A percentile compares a stretch with the other conserved stretches of the same genome.
Evolutionary conservation across 2,329 filamentous ascomycete genomes (phyloP).

Genomic region (Penicillium fuscoglaucum): DNA sequence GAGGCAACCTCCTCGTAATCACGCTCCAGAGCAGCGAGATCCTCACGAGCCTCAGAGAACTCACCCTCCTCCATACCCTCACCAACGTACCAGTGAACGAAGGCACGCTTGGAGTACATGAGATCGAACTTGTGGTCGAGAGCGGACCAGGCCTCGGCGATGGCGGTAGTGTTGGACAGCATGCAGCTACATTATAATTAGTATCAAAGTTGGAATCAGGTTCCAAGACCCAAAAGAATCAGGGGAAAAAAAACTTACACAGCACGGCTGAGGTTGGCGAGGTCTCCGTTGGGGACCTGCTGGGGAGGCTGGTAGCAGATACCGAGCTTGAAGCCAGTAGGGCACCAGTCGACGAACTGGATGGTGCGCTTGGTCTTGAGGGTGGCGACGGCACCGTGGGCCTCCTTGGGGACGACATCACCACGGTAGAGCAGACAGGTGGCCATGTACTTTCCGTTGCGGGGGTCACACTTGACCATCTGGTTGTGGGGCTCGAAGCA

Average conservation of each 20-base stretch:
- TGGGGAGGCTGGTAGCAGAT: slow-evolving; percentile 99
- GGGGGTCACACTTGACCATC: slow-evolving; percentile 99
- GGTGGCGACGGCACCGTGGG: slow-evolving; percentile 85
- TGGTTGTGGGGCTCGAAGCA: slow-evolving; percentile 99
- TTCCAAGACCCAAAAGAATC: slow-evolving; percentile 5
- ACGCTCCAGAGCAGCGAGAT: slow-evolving; percentile 94
- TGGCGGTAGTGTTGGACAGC: slow-evolving; percentile 91
- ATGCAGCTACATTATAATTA: slow-evolving; percentile 68
- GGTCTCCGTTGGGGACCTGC: slow-evolving; percentile 93
- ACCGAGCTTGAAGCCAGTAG: slow-evolving; percentile 99
- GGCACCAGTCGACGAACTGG: slow-evolving; percentile 99
- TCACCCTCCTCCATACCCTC: slow-evolving; percentile 99
- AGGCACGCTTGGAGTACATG: slow-evolving; percentile 99
- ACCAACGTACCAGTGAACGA: slow-evolving; percentile 99
- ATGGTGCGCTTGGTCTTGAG: slow-evolving; percentile 99
- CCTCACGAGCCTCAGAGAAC: slow-evolving; percentile 98
- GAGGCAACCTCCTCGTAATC: slow-evolving; percentile 99
- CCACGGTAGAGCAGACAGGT: slow-evolving; percentile 97
- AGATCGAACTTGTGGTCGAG: slow-evolving; percentile 98
- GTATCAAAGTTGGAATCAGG: slow-evolving; percentile 17
- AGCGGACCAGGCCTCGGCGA: slow-evolving; percentile 95
- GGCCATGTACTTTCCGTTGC: slow-evolving; percentile 99
- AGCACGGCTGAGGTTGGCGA: slow-evolving; percentile 96
- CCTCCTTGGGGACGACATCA: slow-evolving; percentile 96
- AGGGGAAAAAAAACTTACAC: slow-evolving; percentile 65